A percentile compares a stretch with the other conserved stretches of the same genome.
These are phyloP conservation scores for Secale cereale DNA, from an alignment of 176 grass and related monocot genomes.

Conservation along the genomic window DNA sequence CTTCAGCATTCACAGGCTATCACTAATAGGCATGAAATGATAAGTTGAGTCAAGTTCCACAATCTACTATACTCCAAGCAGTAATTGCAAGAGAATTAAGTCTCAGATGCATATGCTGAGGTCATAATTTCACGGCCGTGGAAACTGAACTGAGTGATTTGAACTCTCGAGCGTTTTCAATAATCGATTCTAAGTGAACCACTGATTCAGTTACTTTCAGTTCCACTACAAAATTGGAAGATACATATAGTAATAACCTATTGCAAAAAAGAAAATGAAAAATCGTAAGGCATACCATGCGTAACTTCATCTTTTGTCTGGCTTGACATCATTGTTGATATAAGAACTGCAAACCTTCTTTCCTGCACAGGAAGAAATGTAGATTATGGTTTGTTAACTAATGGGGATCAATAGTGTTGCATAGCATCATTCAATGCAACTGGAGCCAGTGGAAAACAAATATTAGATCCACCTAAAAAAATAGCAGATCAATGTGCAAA, in stretches of 20 bases:
- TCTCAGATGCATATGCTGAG: background rate
- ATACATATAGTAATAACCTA: slow-evolving; percentile 7
- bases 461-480: background rate
- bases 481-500: background rate
- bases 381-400: background rate
- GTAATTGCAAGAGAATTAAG: background rate
- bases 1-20: slow-evolving; percentile 2
- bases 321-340: slow-evolving; percentile 85
- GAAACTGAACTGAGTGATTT: background rate
- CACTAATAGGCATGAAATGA: background rate
- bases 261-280: background rate
- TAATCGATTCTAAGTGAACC: background rate
- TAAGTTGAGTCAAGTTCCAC: background rate
- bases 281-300: slow-evolving; percentile 51
- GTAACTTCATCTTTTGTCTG: slow-evolving; percentile 99
- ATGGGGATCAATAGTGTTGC: background rate
- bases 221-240: background rate
- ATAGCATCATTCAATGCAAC: background rate
- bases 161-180: background rate
- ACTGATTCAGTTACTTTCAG: slow-evolving; percentile 2
- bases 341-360: slow-evolving; percentile 83
- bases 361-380: slow-evolving; percentile 49
- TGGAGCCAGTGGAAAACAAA: background rate
- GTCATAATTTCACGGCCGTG: background rate
- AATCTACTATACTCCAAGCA: background rate